phyloP scores from a whole-genome alignment of 129 eudicot genomes.

The Artemisia tridentata region DNA sequence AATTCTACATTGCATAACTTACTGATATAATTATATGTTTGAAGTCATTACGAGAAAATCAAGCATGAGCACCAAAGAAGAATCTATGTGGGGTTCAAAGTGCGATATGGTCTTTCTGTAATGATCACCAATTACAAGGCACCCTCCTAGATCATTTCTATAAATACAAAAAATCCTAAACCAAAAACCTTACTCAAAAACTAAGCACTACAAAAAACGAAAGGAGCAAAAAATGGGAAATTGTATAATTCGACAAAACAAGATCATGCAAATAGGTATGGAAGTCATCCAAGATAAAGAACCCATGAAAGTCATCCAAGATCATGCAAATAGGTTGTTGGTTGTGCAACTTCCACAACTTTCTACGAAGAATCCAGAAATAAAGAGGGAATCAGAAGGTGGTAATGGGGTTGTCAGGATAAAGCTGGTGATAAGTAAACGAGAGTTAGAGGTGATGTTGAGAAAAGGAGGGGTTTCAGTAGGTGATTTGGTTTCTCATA shows the following conservation, averaged over 20 bases:
- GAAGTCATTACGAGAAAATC: too few species aligned
- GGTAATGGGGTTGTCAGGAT: slow-evolving; percentile 53
- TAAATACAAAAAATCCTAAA: slow-evolving; percentile 27
- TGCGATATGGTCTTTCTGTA: slow-evolving; percentile 37
- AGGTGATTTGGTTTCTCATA: slow-evolving; percentile 42
- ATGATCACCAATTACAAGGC: slow-evolving; percentile 27
- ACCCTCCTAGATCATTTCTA: slow-evolving; percentile 29
- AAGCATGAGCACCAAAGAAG: too few species aligned
- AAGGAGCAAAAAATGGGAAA: slow-evolving; percentile 46
- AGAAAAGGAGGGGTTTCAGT: slow-evolving; percentile 48
- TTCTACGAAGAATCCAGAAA: slow-evolving; percentile 27
- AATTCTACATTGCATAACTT: slow-evolving; percentile 3
- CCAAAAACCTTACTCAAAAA: slow-evolving; percentile 32
- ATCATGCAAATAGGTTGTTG: slow-evolving; percentile 41
- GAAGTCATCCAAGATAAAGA: slow-evolving; percentile 49
- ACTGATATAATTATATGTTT: neutral
- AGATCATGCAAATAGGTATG: slow-evolving; percentile 56
- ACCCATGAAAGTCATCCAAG: slow-evolving; percentile 32
- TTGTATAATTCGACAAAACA: slow-evolving; percentile 56
- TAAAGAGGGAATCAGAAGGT: slow-evolving; percentile 31
- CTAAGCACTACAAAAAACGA: slow-evolving; percentile 15
- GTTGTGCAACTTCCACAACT: slow-evolving; percentile 43
- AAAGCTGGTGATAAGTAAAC: slow-evolving; percentile 69
- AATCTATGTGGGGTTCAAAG: slow-evolving; percentile 50
- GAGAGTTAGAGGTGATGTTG: slow-evolving; percentile 67